Conservation (phyloP, 2,329 filamentous ascomycete species). For the Exophiala sp. region DNA sequence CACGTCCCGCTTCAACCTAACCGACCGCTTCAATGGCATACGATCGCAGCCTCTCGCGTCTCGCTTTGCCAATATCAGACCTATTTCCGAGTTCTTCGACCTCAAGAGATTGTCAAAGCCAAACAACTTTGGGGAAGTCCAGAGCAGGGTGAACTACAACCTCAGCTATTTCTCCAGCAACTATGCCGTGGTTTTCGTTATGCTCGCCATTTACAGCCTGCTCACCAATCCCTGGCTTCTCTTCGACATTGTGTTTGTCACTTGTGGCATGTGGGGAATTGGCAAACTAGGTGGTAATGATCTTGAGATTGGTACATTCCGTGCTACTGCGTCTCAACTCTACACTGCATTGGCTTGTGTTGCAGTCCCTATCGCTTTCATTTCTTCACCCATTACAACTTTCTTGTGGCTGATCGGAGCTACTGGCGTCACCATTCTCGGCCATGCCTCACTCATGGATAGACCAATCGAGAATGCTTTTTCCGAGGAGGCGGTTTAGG, state of each 20-base stretch:
- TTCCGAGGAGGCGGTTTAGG: slow-evolving; percentile 99
- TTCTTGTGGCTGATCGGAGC: slow-evolving; percentile 95
- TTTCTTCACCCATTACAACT: slow-evolving; percentile 78
- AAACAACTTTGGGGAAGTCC: slow-evolving; percentile 81
- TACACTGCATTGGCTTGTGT: slow-evolving; percentile 85
- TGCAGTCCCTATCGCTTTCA: slow-evolving; percentile 78
- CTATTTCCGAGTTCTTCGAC: slow-evolving; percentile 90
- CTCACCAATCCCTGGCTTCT: slow-evolving; percentile 82
- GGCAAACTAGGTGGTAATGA: slow-evolving; percentile 85
- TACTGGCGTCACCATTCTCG: slow-evolving; percentile 86
- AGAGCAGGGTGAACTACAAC: slow-evolving; percentile 96
- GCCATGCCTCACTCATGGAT: slow-evolving; percentile 93
- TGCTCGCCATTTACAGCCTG: slow-evolving; percentile 93
- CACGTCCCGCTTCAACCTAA: slow-evolving; percentile 83
- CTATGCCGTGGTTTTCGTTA: slow-evolving; percentile 88
- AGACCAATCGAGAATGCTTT: slow-evolving; percentile 99
- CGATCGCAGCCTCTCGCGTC: slow-evolving; percentile 73
- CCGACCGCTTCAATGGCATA: slow-evolving; percentile 78
- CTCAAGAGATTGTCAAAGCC: slow-evolving; percentile 95
- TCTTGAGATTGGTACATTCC: slow-evolving; percentile 77
- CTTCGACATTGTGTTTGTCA: slow-evolving; percentile 87
- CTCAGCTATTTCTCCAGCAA: slow-evolving; percentile 97
- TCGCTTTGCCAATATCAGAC: slow-evolving; percentile 88
- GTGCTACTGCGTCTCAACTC: slow-evolving; percentile 84
- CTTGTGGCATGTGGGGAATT: slow-evolving; percentile 84